Evolutionary conservation across 345 rosid genomes (phyloP), one percentile per base, ranked within the genome.

Genomic region (Stellera chamaejasme): DNA sequence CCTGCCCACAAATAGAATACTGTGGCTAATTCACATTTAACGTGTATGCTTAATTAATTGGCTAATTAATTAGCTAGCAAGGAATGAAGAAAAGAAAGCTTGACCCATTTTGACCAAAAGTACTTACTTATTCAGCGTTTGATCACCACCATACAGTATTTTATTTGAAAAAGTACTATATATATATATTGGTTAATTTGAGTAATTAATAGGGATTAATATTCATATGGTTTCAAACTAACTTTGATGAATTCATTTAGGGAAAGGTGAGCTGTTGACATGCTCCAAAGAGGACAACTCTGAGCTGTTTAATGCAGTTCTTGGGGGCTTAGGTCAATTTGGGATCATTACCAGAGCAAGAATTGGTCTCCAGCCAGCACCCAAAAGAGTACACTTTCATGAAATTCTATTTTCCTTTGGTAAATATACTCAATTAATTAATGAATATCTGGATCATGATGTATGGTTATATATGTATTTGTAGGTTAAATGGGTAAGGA

Each of bases 241-340:
- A 32, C 5, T 4, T 32, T 1, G 23, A 19, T 19, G 39, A 2
- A 32, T 32, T 5, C 44, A 25, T 54, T 39, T 82, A 87, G 95
- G 95, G 56, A 87, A 70, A 63, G 91, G 84, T 5, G 81, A 84
- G 65, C 61, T 73, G 9, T 43, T 80, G 60, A 76, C 82, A 44
- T 87, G 95, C 69, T 84, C 91, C 11, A 51, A 70, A 16, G 10
- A 49, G 56, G 48, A 67, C 25, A 78, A 82, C 56, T 73, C 88
- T 1, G 87, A 87, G 50, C 67, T 87, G 32, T 87, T 84, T 63
- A 69, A 71, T 66, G 88, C 80, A 14, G 95, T 75, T 61, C 60
- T 87, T 7, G 96, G 96, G 16, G 96, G 96, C 10, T 62, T 87
- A 62, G 96, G 96, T 61, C 96, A 87, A 65, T 87, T 87, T 70